phyloP scores from a whole-genome alignment of 1,284 basidiomycete genomes.

The Cryptococcus jaspeensis region DNA sequence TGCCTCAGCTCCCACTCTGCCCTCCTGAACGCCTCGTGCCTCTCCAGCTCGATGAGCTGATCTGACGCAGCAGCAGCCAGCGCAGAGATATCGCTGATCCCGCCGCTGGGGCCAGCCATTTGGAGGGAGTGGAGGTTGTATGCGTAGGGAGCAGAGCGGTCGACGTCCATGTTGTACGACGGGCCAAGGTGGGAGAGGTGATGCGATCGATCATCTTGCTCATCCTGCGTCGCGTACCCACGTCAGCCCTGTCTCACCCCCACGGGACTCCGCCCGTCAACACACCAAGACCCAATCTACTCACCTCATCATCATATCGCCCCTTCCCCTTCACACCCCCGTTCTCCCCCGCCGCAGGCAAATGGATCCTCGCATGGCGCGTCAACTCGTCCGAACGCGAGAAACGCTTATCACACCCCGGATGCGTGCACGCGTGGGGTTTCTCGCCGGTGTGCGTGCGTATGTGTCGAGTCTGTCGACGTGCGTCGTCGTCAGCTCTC shows the following conservation, averaged over 20 bases:
- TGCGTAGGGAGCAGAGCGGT: slow-evolving; percentile 26
- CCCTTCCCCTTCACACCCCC: slow-evolving; percentile 32
- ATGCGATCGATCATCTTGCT: slow-evolving; percentile 40
- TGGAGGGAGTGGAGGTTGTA: slow-evolving; percentile 41
- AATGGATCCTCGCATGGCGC: slow-evolving; percentile 91
- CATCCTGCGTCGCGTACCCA: slow-evolving; percentile 16
- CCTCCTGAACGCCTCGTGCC: slow-evolving; percentile 73
- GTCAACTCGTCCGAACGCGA: slow-evolving; percentile 96
- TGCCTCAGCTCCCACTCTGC: slow-evolving; percentile 82
- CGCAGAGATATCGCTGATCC: slow-evolving; percentile 58
- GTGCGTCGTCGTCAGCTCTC: slow-evolving; percentile 20
- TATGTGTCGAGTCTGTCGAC: slow-evolving; percentile 98
- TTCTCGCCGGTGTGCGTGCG: slow-evolving; percentile 98
- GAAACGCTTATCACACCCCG: slow-evolving; percentile 97
- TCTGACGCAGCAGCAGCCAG: slow-evolving; percentile 79
- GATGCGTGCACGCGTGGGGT: slow-evolving; percentile 88
- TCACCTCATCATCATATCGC: slow-evolving; percentile 40
- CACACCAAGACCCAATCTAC: slow-evolving; percentile 3
- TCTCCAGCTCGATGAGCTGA: slow-evolving; percentile 81
- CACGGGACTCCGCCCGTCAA: too few relatives aligned
- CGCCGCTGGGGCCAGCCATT: slow-evolving; percentile 52
- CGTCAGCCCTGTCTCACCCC: slow-evolving; percentile 6
- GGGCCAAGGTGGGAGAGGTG: slow-evolving; percentile 43
- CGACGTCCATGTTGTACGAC: slow-evolving; percentile 49
- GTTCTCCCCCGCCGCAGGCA: slow-evolving; percentile 44